These are phyloP conservation scores for Aspergillus nanangensis DNA, from an alignment of 495 filamentous ascomycete genomes.

Conservation along the genomic window DNA sequence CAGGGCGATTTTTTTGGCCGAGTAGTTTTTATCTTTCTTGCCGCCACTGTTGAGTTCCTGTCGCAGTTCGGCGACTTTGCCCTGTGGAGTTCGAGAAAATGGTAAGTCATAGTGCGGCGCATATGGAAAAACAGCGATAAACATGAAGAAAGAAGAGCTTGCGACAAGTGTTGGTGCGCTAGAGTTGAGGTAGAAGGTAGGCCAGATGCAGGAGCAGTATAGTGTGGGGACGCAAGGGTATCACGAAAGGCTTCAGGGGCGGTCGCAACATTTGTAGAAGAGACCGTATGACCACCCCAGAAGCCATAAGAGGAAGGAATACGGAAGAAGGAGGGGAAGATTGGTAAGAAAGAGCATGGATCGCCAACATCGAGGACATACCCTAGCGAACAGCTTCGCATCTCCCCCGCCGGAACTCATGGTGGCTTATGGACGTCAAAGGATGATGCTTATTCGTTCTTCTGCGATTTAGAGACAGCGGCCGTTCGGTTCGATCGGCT, in stretches of 20 bases:
- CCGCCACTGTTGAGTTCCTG: slow-evolving; percentile 88
- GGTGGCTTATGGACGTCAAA: slow-evolving; percentile 21
- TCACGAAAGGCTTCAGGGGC: slow-evolving; percentile 6
- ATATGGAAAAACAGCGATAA: slow-evolving; percentile 30
- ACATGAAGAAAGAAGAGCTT: slow-evolving; percentile 25
- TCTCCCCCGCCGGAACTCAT: slow-evolving; percentile 86
- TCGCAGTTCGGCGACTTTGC: slow-evolving; percentile 97
- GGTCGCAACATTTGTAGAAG: too few relatives aligned
- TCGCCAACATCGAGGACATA: slow-evolving; percentile 47
- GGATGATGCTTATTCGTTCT: slow-evolving; percentile 1
- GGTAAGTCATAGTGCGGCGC: slow-evolving; percentile 30
- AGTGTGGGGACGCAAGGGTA: background rate
- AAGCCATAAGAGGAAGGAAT: too few relatives aligned
- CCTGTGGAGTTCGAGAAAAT: slow-evolving; percentile 56
- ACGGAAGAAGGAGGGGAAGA: background rate
- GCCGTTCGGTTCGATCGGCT: background rate
- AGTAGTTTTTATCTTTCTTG: slow-evolving; percentile 98
- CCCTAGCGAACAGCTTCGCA: slow-evolving; percentile 98
- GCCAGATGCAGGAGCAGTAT: background rate
- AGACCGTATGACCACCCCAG: too few relatives aligned
- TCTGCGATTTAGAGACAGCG: background rate
- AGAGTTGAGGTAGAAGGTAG: slow-evolving; percentile 2
- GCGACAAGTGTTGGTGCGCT: background rate
- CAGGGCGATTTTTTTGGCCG: slow-evolving; percentile 94
- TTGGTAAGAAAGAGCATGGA: background rate